A percentile compares a stretch with the other conserved stretches of the same genome.
Conservation (phyloP, 805 yeast species). For the Starmerella khaoyaiensis region DNA sequence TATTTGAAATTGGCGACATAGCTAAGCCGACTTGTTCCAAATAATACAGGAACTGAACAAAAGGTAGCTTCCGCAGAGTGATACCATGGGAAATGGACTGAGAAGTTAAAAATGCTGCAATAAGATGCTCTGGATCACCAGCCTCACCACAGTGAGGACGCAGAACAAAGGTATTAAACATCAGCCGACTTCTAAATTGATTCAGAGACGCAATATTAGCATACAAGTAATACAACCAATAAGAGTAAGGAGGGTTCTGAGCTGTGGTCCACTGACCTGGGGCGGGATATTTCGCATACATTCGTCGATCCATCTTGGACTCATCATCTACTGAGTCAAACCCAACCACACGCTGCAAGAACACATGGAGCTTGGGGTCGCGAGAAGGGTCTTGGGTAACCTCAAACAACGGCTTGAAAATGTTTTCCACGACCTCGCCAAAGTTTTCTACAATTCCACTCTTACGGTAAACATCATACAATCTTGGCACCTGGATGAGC, state of each 20-base stretch:
- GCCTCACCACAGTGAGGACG: slow-evolving; percentile 99
- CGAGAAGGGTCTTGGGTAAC: slow-evolving; percentile 72
- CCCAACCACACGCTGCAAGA: slow-evolving; percentile 88
- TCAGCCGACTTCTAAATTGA: slow-evolving; percentile 61
- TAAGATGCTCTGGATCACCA: slow-evolving; percentile 97
- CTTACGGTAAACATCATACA: slow-evolving; percentile 78
- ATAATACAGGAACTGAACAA: slow-evolving; percentile 83
- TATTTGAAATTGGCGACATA: slow-evolving; percentile 95
- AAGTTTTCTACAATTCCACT: slow-evolving; percentile 57
- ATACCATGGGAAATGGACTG: slow-evolving; percentile 96
- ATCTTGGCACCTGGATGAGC: slow-evolving; percentile 89
- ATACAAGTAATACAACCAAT: slow-evolving; percentile 78
- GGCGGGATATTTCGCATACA: slow-evolving; percentile 71
- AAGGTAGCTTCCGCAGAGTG: slow-evolving; percentile 81
- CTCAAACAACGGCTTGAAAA: slow-evolving; percentile 81
- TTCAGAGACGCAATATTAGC: slow-evolving; percentile 80
- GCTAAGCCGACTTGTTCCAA: slow-evolving; percentile 94
- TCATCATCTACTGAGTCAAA: slow-evolving; percentile 98
- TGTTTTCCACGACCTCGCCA: slow-evolving; percentile 61
- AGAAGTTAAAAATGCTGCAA: slow-evolving; percentile 75
- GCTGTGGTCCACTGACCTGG: slow-evolving; percentile 69
- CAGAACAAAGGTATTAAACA: slow-evolving; percentile 79
- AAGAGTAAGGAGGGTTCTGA: slow-evolving; percentile 93
- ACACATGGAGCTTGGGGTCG: slow-evolving; percentile 83
- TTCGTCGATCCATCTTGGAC: slow-evolving; percentile 74